Base-by-base conservation (phyloP, 1,139 yeast genomes). In the Geotrichum fermentans region DNA sequence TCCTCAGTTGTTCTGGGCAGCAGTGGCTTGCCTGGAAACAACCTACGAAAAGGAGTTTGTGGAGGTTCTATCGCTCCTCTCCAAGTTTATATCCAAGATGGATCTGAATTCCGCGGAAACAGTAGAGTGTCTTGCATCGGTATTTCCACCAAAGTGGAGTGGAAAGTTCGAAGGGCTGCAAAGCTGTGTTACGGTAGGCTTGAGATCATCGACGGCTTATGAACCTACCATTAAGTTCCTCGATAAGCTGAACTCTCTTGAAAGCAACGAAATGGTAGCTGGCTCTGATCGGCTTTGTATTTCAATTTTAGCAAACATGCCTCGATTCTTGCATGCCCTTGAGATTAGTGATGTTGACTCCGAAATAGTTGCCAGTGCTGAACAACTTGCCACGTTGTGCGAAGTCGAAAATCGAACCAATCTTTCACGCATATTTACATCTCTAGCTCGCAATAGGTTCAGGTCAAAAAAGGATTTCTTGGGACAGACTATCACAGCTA, bases 81-180 rank as follows among this genome's bases (percentile, higher is more conserved):
- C 89, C 33, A 88, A 86, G 59, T 83, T 90, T 61, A 78, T 92
- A 21, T 81, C 90, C 11, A 90, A 90, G 63, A 85, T 92, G 60
- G 96, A 89, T 61, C 69, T 89, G 51, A 90, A 85, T 58, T 82
- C 95, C 0, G 84, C 83, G 0, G 96, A 87, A 51, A 88, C 95
- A 0, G 92, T 89, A 1, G 78, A 84, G 18, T 83, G 95, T 64
- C 72, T 90, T 51, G 78, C 87, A 18, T 78, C 94, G 0, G 84
- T 94, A 0, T 92, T 90, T 63, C 99, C 99, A 0, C 83, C 95
- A 0, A 84, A 86, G 56, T 94, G 98, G 98, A 96, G 88, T 61
- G 96, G 97, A 0, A 77, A 82, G 49, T 92, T 90, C 64, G 92
- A 83, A 60, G 98, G 98, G 0, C 70, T 94, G 10, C 96, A 89